Conservation (phyloP, 805 yeast species). For the Groenewaldozyma salmanticensis region DNA sequence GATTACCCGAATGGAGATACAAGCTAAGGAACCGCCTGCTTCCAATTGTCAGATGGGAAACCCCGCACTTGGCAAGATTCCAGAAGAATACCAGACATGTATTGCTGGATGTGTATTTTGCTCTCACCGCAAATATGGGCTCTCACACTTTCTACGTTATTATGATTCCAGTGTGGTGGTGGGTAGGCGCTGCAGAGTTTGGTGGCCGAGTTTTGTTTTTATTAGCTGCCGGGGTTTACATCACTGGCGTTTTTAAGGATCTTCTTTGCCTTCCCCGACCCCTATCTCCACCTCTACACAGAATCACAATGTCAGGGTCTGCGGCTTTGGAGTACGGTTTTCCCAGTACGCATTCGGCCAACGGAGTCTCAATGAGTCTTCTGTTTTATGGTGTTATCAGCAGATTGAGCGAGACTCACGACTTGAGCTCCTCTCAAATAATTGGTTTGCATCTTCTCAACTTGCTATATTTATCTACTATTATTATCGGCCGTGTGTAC, state of each 20-base stretch:
- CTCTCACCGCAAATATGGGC: constrained; percentile 82
- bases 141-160: constrained; percentile 90
- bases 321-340: constrained; percentile 92
- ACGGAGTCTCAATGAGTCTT: constrained; percentile 75
- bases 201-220: constrained; percentile 59
- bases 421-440: constrained; percentile 1
- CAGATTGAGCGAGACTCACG: constrained; percentile 5
- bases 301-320: constrained; percentile 84
- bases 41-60: constrained; percentile 55
- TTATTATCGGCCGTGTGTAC: constrained; percentile 74
- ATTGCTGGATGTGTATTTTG: constrained; percentile 61
- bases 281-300: constrained; percentile 76
- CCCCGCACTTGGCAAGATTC: constrained; percentile 43
- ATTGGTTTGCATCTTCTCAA: constrained; percentile 12
- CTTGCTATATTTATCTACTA: constrained; percentile 46
- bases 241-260: constrained; percentile 71
- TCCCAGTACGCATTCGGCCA: constrained; percentile 91
- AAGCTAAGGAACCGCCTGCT: constrained; percentile 42
- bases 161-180: constrained; percentile 73
- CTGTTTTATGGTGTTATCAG: constrained; percentile 27
- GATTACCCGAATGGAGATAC: constrained; percentile 41
- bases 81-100: constrained; percentile 45
- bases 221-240: constrained; percentile 46
- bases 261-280: constrained; percentile 88
- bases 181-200: constrained; percentile 57